These are phyloP conservation scores for Actinomucor elegans DNA, from an alignment of 371 early-diverging fungal genomes.

Conservation along the genomic window DNA sequence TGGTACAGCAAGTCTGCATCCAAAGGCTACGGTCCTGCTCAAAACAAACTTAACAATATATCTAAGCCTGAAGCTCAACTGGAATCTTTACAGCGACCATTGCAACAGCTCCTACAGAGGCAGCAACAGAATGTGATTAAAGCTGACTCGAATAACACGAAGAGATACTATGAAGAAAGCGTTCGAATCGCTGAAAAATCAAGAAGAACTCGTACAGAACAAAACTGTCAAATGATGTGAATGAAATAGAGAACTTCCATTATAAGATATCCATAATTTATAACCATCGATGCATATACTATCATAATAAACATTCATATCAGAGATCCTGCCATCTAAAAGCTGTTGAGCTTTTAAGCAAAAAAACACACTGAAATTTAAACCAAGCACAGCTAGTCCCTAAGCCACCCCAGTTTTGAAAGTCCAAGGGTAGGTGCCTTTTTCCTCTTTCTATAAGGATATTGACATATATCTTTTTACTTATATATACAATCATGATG, in stretches of 20 bases:
- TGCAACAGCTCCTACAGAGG: not conserved
- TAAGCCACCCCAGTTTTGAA: constrained; percentile 7
- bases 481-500: constrained; percentile 15
- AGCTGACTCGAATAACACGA: not conserved
- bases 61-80: not conserved
- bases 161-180: constrained; percentile 22
- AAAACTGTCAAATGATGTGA: constrained; percentile 23
- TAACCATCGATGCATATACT: no score
- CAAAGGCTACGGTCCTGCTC: constrained; percentile 28
- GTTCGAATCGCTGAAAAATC: constrained; percentile 11
- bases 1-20: constrained; percentile 32
- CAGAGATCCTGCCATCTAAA: no score
- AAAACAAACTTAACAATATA: not conserved
- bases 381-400: no score
- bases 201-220: constrained; percentile 9
- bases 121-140: not conserved
- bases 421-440: not conserved
- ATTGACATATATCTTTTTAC: not conserved
- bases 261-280: no score
- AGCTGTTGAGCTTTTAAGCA: no score
- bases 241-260: no score
- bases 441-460: not conserved
- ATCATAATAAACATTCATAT: no score
- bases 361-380: no score
- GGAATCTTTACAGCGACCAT: not conserved